These are phyloP conservation scores for Phyllosticta citriasiana DNA, from an alignment of 2,329 filamentous ascomycete genomes.

Conservation along the genomic window DNA sequence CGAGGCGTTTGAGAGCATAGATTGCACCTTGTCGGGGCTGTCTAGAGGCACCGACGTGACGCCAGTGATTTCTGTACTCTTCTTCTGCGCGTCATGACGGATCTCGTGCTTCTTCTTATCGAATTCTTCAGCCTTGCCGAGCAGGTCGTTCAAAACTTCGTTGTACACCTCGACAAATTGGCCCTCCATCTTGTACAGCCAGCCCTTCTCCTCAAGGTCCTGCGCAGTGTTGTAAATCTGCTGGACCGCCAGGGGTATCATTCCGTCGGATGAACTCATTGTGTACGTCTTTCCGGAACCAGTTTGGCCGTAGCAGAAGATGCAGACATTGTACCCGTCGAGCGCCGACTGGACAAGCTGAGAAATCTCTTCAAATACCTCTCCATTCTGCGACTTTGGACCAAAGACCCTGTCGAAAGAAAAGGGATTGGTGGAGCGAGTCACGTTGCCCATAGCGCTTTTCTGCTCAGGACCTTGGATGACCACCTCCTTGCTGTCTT, in stretches of 20 bases:
- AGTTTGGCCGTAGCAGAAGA: conserved; percentile 97
- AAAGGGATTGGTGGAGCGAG: conserved; percentile 73
- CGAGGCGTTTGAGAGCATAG: conserved; percentile 69
- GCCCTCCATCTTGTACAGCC: conserved; percentile 89
- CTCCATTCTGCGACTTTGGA: conserved; percentile 64
- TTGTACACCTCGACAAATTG: conserved; percentile 98
- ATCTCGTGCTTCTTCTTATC: conserved; percentile 82
- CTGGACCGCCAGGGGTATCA: conserved; percentile 86
- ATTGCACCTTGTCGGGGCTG: conserved; percentile 68
- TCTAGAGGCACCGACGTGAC: conserved; percentile 68
- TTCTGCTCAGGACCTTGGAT: conserved; percentile 75
- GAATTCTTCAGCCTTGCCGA: conserved; percentile 60
- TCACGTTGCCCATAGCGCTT: conserved; percentile 66
- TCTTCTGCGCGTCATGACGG: conserved; percentile 70
- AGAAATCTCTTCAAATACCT: conserved; percentile 92
- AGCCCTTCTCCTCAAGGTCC: conserved; percentile 78
- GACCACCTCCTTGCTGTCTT: conserved; percentile 79
- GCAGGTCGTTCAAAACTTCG: conserved; percentile 85
- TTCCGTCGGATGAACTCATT: conserved; percentile 86
- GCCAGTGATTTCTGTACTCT: conserved; percentile 74
- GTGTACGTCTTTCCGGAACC: conserved; percentile 95
- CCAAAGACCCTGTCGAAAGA: conserved; percentile 90
- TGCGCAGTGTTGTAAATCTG: conserved; percentile 90
- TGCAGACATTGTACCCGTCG: conserved; percentile 97
- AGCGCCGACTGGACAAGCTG: conserved; percentile 93